Conservation (phyloP, 257 asterid genomes). For the Cordia subcordata region DNA sequence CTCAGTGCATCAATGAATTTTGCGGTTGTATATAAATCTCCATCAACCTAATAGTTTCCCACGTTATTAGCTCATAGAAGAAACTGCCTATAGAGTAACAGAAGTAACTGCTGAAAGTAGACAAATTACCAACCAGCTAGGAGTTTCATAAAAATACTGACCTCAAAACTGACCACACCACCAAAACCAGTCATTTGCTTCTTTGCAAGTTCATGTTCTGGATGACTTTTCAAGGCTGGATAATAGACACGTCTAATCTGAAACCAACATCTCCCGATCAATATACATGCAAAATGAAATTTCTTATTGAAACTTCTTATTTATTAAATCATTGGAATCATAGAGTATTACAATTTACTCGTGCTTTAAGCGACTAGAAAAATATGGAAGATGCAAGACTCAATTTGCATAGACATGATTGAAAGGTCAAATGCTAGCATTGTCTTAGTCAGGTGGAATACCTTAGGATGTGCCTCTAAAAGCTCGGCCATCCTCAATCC, state of each 20-base stretch:
- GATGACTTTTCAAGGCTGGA: conserved; percentile 90
- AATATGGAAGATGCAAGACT: background rate
- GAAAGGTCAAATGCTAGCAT: background rate
- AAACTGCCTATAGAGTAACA: conserved; percentile 4
- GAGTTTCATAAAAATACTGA: conserved; percentile 26
- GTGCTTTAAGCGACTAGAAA: background rate
- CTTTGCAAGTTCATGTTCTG: conserved; percentile 77
- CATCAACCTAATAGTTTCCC: conserved; percentile 53
- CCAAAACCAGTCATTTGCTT: conserved; percentile 93
- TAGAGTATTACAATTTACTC: background rate
- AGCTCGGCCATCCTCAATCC: conserved; percentile 92
- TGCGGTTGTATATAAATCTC: conserved; percentile 65
- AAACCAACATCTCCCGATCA: conserved; percentile 11
- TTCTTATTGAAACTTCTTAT: too few species aligned
- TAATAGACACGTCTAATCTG: conserved; percentile 85
- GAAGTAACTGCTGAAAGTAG: background rate
- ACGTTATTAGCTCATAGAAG: conserved; percentile 9
- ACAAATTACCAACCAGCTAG: background rate
- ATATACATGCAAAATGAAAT: too few species aligned
- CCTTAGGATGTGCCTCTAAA: conserved; percentile 99
- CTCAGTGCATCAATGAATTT: conserved; percentile 69
- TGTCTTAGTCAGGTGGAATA: conserved; percentile 11
- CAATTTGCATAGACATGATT: background rate
- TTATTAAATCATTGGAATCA: too few species aligned
- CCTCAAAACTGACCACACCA: conserved; percentile 97